phyloP scores from a whole-genome alignment of 1,139 yeast genomes.

The Yamadazyma friedrichii region DNA sequence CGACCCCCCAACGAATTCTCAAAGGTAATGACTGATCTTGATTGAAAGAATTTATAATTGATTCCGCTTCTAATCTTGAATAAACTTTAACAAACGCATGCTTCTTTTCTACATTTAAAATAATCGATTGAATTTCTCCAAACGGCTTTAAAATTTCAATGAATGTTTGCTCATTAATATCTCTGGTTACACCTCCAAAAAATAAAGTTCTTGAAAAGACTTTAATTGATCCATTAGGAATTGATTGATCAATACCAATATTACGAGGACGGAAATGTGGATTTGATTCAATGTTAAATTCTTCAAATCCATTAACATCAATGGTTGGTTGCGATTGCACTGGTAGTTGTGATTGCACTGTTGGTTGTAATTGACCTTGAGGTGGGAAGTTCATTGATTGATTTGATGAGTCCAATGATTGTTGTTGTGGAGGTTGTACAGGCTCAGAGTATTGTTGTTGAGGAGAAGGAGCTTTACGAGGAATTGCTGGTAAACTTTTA shows the following conservation, averaged over 20 bases:
- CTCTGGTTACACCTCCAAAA: slow-evolving; percentile 87
- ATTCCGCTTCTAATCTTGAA: slow-evolving; percentile 91
- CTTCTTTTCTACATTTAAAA: slow-evolving; percentile 81
- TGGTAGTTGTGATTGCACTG: slow-evolving; percentile 13
- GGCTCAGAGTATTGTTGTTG: slow-evolving; percentile 2
- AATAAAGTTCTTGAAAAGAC: slow-evolving; percentile 88
- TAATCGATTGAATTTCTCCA: slow-evolving; percentile 93
- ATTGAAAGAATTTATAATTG: slow-evolving; percentile 58
- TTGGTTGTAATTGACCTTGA: slow-evolving; percentile 10
- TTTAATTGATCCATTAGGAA: slow-evolving; percentile 80
- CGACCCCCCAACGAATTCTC: slow-evolving; percentile 98
- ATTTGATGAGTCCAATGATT: not conserved
- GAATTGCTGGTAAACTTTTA: slow-evolving; percentile 6
- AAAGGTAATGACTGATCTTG: slow-evolving; percentile 51
- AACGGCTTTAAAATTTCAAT: slow-evolving; percentile 72
- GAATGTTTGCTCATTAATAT: slow-evolving; percentile 74
- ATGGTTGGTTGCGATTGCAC: slow-evolving; percentile 8
- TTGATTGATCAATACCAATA: slow-evolving; percentile 63
- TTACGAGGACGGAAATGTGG: slow-evolving; percentile 73
- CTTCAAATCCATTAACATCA: slow-evolving; percentile 31
- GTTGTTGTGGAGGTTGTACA: slow-evolving; percentile 11
- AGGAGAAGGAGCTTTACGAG: slow-evolving; percentile 3
- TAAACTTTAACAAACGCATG: slow-evolving; percentile 97
- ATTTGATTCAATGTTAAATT: slow-evolving; percentile 64
- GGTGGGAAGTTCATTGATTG: slow-evolving; percentile 1